These are phyloP conservation scores for Mortierella sp. DNA, from an alignment of 371 early-diverging fungal genomes.

Conservation along the genomic window DNA sequence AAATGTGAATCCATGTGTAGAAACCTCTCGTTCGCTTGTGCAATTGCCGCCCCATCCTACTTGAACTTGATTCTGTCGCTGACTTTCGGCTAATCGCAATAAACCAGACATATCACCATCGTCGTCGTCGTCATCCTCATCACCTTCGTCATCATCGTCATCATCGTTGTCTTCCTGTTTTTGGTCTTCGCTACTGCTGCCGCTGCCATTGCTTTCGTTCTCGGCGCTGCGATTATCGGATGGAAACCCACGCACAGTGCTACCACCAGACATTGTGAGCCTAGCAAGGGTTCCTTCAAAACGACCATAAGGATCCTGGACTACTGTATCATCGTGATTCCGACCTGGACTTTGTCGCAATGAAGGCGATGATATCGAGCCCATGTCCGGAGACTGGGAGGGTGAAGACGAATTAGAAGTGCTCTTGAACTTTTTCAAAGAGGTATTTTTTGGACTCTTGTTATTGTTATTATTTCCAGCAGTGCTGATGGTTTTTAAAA, in stretches of 20 bases:
- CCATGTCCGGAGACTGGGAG: neutral
- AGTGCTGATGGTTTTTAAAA: constrained; percentile 15
- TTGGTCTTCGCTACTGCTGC: neutral
- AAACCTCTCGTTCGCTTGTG: constrained; percentile 6
- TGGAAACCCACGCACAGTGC: neutral
- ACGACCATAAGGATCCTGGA: constrained; percentile 7
- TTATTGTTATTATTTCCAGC: neutral
- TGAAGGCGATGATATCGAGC: neutral
- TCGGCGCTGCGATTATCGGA: neutral
- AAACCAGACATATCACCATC: constrained; percentile 11
- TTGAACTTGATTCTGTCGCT: constrained; percentile 15
- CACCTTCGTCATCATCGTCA: constrained; percentile 8
- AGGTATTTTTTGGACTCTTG: neutral
- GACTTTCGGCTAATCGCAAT: constrained; percentile 20
- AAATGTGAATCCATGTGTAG: neutral
- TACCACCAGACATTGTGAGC: neutral
- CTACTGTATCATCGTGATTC: neutral
- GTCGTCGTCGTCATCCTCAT: neutral
- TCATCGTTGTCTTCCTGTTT: neutral
- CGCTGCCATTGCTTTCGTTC: neutral
- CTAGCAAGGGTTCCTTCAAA: neutral
- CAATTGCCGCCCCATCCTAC: constrained; percentile 14
- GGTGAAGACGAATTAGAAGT: neutral
- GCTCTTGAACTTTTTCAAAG: neutral
- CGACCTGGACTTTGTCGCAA: neutral